Evolutionary conservation across 768 basidiomycete species (phyloP), one percentile per base, ranked within the genome.

Genomic region (Lentinus tigrinus): DNA sequence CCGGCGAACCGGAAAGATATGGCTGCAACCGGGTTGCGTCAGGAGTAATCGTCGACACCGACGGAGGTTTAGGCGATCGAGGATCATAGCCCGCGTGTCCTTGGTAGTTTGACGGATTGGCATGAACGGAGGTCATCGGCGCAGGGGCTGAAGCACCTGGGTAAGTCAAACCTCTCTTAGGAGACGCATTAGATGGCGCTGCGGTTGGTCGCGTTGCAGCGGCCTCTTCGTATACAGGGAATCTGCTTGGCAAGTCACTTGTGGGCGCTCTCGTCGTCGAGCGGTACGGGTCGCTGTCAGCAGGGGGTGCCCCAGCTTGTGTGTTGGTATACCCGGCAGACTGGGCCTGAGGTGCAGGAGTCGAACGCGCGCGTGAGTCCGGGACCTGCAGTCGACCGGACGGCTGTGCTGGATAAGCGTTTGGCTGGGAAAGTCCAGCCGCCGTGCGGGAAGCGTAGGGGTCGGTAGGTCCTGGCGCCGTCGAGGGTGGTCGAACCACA

Each of bases 61-160:
- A 54, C 2, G 56, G 57, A 7, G 64, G 53, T 28, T 65, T 65
- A 21, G 60, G 58, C 8, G 61, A 65, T 14, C 63, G 56, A 16
- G 57, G 56, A 36, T 65, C 64, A 21, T 37, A 43, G 10, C 38
- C 51, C 1, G 38, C 27, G 8, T 31, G 43, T 19, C 38, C 28
- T 13, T 48, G n/a, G 31, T 57, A 49, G 31, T 48, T 49, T 2
- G 60, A 26, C 4, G 59, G 44, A 23, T 56, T 52, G 37, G 42
- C 46, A 28, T 61, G 59, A 10, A 47, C 50, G 3, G 54, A 28
- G 9, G 44, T 23, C 2, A 47, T 19, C 4, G 40, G 38, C 11
- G 56, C 21, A 19, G 56, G 61, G 7, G 61, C 57, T 19, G 57
- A 52, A 24, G 56, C 57, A 28, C 61, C 60, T 13, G 60, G 60